These are phyloP conservation scores for Candida vartiovaarae DNA, from an alignment of 805 yeast species.

Conservation along the genomic window DNA sequence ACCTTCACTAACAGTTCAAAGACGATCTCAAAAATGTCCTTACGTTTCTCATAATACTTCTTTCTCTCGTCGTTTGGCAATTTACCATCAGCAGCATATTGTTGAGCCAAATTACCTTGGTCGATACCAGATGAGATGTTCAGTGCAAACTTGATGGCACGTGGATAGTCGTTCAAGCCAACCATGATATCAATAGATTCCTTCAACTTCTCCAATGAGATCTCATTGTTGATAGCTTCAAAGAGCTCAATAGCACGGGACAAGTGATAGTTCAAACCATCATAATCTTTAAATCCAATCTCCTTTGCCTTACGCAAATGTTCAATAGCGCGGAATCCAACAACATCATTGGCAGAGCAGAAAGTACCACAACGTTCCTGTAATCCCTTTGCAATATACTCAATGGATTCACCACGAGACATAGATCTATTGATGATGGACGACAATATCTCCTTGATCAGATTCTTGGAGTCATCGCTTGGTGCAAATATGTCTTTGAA, in stretches of 20 bases:
- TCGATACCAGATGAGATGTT: conserved; percentile 69
- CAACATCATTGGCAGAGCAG: conserved; percentile 89
- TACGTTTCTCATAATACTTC: conserved; percentile 43
- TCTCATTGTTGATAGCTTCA: conserved; percentile 70
- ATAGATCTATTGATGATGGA: conserved; percentile 86
- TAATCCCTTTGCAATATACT: conserved; percentile 75
- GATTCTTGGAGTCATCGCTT: conserved; percentile 39
- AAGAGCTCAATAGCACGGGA: conserved; percentile 69
- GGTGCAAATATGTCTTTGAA: conserved; percentile 79
- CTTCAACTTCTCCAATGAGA: conserved; percentile 71
- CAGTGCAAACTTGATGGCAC: conserved; percentile 77
- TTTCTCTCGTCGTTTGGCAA: conserved; percentile 45
- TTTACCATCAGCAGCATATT: conserved; percentile 46
- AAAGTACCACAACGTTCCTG: conserved; percentile 93
- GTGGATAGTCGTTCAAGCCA: conserved; percentile 70
- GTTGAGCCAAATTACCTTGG: conserved; percentile 49
- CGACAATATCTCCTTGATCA: conserved; percentile 80
- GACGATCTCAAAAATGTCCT: conserved; percentile 60
- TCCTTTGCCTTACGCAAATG: conserved; percentile 82
- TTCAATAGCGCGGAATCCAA: conserved; percentile 90
- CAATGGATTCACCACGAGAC: conserved; percentile 88
- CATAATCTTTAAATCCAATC: conserved; percentile 64
- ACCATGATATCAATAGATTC: conserved; percentile 77
- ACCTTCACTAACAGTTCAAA: conserved; percentile 69
- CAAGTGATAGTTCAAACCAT: conserved; percentile 58